Evolutionary conservation across 176 grass and related monocot species (phyloP).

Genomic region (Oryza officinalis): DNA sequence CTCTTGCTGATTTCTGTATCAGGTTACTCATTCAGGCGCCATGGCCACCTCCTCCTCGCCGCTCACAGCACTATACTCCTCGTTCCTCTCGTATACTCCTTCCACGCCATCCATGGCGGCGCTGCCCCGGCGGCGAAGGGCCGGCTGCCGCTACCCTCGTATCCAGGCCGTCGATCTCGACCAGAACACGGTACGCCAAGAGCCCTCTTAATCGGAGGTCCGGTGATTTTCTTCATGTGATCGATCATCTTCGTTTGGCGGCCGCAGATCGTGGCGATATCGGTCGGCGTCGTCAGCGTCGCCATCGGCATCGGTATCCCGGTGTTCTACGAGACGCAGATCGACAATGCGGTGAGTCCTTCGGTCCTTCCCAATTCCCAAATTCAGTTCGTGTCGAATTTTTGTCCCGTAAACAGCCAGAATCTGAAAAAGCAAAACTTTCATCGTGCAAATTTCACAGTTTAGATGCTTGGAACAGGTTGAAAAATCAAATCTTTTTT

Average conservation of each 20-base stretch:
- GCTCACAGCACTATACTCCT: slow-evolving; percentile 48
- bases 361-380: background rate
- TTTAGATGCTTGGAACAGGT: background rate
- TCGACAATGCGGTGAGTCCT: slow-evolving; percentile 82
- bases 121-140: slow-evolving; percentile 10
- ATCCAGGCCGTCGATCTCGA: slow-evolving; percentile 84
- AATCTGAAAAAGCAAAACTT: background rate
- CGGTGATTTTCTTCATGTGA: background rate
- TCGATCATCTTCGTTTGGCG: background rate
- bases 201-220: background rate
- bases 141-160: slow-evolving; percentile 45
- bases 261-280: slow-evolving; percentile 75
- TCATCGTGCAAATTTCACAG: background rate
- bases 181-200: slow-evolving; percentile 75
- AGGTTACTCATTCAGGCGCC: background rate
- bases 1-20: background rate
- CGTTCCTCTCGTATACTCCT: slow-evolving; percentile 50
- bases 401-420: background rate
- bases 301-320: slow-evolving; percentile 87
- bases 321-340: slow-evolving; percentile 91
- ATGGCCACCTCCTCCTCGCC: slow-evolving; percentile 54
- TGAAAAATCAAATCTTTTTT: background rate
- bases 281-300: slow-evolving; percentile 83
- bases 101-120: slow-evolving; percentile 8
- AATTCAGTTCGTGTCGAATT: background rate